Percentiles rank a stretch among this genome's conserved stretches.
Evolutionary conservation across 345 rosid genomes (phyloP).

Genomic region (Salix suchowensis): DNA sequence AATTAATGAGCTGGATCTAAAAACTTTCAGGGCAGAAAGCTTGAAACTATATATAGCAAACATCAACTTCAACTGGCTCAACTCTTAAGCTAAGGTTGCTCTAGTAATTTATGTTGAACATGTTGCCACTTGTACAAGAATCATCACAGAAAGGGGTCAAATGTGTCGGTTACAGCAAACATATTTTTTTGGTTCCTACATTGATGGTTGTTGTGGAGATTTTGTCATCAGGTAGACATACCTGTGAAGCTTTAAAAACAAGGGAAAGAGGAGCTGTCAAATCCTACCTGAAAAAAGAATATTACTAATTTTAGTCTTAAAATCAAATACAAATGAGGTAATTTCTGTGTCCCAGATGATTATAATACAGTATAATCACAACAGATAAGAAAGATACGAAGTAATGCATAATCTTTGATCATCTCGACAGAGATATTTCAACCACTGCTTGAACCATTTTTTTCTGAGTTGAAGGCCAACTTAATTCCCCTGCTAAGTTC

Average conservation of each 20-base stretch:
- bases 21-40: too few relatives aligned
- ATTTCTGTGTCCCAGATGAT: too few relatives aligned
- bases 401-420: background rate
- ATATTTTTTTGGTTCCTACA: too few relatives aligned
- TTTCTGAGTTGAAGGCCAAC: slow-evolving; percentile 10
- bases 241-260: slow-evolving; percentile 12
- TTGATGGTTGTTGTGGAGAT: background rate
- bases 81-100: background rate
- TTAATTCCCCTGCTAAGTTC: background rate
- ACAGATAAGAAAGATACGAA: background rate
- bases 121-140: background rate
- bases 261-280: slow-evolving; percentile 14
- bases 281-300: slow-evolving; percentile 3
- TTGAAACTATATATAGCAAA: too few relatives aligned
- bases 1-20: background rate
- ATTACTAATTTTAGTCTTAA: too few relatives aligned
- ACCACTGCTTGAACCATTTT: slow-evolving; percentile 6
- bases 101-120: background rate
- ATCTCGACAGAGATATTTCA: slow-evolving; percentile 18
- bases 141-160: background rate
- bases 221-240: background rate
- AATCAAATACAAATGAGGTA: too few relatives aligned
- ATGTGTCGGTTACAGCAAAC: too few relatives aligned
- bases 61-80: background rate
- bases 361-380: background rate